Percentiles rank a stretch among this genome's conserved stretches.
These are phyloP conservation scores for Jatropha podagrica DNA, from an alignment of 441 rosid species.

Conservation along the genomic window DNA sequence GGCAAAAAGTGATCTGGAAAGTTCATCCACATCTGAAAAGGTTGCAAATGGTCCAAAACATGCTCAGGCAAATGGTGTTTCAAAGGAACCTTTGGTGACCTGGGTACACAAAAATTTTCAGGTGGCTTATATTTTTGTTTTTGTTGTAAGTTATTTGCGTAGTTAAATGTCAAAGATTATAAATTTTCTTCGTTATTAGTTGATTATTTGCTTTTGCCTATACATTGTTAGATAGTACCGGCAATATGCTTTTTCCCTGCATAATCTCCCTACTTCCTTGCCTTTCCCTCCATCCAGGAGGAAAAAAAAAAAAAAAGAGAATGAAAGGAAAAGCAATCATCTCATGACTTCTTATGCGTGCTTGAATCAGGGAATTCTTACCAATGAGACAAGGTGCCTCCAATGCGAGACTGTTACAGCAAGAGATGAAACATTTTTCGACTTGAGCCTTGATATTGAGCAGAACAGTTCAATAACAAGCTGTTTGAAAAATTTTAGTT, in stretches of 20 bases:
- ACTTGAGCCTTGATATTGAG: conserved; percentile 94
- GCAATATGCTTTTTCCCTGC: neutral
- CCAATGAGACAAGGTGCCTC: conserved; percentile 92
- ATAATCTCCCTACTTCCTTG: neutral
- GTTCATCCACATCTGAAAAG: conserved; percentile 71
- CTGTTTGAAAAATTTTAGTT: conserved; percentile 94
- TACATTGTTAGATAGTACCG: neutral
- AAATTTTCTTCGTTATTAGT: neutral
- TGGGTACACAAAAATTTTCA: conserved; percentile 97
- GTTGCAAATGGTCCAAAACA: conserved; percentile 63
- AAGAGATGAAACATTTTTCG: conserved; percentile 90
- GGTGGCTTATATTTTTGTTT: conserved; percentile 39
- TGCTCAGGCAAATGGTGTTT: conserved; percentile 58
- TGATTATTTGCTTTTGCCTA: neutral
- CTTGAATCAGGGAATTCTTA: conserved; percentile 77
- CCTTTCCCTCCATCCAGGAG: no score
- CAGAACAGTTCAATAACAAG: conserved; percentile 96
- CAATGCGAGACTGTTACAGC: conserved; percentile 94
- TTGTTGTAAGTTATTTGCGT: neutral
- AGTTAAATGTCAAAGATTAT: neutral
- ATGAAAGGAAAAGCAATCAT: conserved; percentile 5
- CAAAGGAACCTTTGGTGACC: conserved; percentile 81
- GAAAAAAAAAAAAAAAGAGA: neutral
- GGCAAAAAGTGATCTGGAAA: conserved; percentile 66
- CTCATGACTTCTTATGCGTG: conserved; percentile 29